Conservation (phyloP, 2,329 filamentous ascomycete genomes). For the Monosporascus ibericus region DNA sequence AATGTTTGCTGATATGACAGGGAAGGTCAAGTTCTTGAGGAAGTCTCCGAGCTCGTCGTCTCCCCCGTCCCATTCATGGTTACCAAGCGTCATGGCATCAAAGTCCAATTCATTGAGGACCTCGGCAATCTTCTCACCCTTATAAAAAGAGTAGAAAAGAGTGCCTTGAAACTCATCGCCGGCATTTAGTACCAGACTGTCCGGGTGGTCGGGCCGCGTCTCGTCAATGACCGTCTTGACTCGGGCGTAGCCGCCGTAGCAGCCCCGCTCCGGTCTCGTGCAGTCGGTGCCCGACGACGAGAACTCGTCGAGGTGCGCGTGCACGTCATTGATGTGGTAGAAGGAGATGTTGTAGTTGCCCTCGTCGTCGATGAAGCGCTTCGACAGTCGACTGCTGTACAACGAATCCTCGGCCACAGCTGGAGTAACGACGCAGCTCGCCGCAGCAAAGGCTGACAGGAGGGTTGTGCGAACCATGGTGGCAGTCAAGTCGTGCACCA, state of each 20-base stretch:
- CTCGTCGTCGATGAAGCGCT: constrained; percentile 41
- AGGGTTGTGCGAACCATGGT: constrained; percentile 13
- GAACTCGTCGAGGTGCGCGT: constrained; percentile 61
- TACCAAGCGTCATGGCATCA: constrained; percentile 61
- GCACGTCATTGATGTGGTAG: constrained; percentile 66
- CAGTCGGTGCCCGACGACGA: constrained; percentile 57
- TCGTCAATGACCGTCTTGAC: constrained; percentile 55
- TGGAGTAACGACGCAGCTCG: constrained; percentile 5
- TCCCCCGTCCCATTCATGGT: constrained; percentile 62
- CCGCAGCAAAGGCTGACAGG: constrained; percentile 9
- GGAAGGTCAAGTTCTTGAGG: constrained; percentile 58
- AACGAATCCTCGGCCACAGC: constrained; percentile 38
- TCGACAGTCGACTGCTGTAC: constrained; percentile 40
- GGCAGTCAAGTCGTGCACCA: neutral
- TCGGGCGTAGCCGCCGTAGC: constrained; percentile 59
- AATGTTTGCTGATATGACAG: constrained; percentile 58
- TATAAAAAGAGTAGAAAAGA: constrained; percentile 61
- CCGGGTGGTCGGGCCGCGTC: constrained; percentile 49
- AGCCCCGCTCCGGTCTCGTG: constrained; percentile 47
- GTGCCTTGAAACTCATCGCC: constrained; percentile 68
- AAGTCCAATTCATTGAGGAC: constrained; percentile 61
- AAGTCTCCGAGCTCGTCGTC: constrained; percentile 58
- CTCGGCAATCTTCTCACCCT: constrained; percentile 62
- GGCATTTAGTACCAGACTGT: constrained; percentile 57
- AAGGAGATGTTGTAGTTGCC: constrained; percentile 55